A percentile compares a stretch with the other conserved stretches of the same genome.
phyloP scores from a whole-genome alignment of 345 rosid species.

The Gossypium rotundifolium region DNA sequence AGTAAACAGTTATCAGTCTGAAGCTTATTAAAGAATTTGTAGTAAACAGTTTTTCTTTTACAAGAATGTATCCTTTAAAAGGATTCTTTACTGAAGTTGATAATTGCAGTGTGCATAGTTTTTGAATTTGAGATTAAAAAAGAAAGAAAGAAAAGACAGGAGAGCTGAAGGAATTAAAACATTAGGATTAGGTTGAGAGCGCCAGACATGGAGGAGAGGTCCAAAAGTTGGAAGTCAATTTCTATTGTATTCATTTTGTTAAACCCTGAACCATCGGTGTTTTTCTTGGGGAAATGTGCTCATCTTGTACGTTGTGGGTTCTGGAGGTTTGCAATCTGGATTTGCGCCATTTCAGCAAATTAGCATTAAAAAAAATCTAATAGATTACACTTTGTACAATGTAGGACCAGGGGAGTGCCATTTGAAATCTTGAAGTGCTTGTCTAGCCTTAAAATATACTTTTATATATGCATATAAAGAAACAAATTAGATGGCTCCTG shows the following conservation, averaged over 20 bases:
- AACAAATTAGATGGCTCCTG: too few species aligned
- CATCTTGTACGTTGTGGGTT: neutral
- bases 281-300: neutral
- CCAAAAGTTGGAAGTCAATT: neutral
- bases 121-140: neutral
- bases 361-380: neutral
- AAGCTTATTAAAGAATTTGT: neutral
- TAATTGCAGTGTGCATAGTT: neutral
- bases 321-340: neutral
- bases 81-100: neutral
- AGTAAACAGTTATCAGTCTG: neutral
- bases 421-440: too few species aligned
- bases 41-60: neutral
- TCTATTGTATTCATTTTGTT: neutral
- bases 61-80: constrained; percentile 1
- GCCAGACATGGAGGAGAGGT: neutral
- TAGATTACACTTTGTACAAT: neutral
- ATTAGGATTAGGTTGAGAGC: neutral
- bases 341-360: neutral
- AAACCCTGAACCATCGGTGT: neutral
- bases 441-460: too few species aligned
- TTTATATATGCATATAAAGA: too few species aligned
- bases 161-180: neutral
- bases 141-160: neutral
- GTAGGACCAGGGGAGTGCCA: neutral